phyloP scores from a whole-genome alignment of 129 eudicot genomes.

The Arctium minus region DNA sequence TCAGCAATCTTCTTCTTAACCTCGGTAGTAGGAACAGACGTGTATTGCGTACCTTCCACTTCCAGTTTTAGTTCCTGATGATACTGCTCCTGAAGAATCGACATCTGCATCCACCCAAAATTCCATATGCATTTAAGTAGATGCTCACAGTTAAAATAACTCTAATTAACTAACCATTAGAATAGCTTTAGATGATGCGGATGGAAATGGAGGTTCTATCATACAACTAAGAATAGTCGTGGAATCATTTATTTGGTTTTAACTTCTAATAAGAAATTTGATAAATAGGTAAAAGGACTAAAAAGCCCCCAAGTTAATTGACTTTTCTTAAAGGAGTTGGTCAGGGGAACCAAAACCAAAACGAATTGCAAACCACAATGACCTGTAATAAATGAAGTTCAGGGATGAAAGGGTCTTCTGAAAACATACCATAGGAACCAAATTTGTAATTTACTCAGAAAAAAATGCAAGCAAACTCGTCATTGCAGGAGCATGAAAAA shows the following conservation, averaged over 20 bases:
- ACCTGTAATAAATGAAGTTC: not conserved
- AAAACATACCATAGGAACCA: too few species aligned
- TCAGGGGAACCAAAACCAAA: not conserved
- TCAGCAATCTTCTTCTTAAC: slow-evolving; percentile 15
- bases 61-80: slow-evolving; percentile 52
- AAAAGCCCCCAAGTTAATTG: not conserved
- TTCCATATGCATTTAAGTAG: not conserved
- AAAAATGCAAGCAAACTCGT: too few species aligned
- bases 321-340: not conserved
- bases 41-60: slow-evolving; percentile 32
- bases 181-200: not conserved
- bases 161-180: not conserved
- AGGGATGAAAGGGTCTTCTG: not conserved
- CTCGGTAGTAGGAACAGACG: slow-evolving; percentile 22
- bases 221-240: not conserved
- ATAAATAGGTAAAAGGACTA: too few species aligned
- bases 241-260: not conserved
- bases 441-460: not conserved
- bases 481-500: too few species aligned
- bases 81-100: slow-evolving; percentile 41
- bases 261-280: too few species aligned
- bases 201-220: not conserved
- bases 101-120: slow-evolving; percentile 47
- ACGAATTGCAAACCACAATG: not conserved
- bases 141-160: not conserved